Percentiles rank a stretch among this genome's conserved stretches.
phyloP scores from a whole-genome alignment of 2,329 filamentous ascomycete species.

The Bipolaris victoriae region DNA sequence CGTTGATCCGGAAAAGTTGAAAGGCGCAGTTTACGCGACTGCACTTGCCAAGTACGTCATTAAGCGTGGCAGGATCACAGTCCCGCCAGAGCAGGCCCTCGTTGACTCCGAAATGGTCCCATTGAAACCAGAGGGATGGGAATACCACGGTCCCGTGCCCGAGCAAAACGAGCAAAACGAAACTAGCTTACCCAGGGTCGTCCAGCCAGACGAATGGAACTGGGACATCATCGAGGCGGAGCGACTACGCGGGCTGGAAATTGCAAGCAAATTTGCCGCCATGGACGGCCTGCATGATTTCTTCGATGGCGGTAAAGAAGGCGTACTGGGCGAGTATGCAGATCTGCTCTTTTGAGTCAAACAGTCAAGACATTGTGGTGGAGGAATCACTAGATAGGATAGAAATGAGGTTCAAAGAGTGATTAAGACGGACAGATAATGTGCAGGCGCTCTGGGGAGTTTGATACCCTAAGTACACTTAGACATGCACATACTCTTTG shows the following conservation, averaged over 20 bases:
- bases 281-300: constrained; percentile 62
- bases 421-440: too few relatives aligned
- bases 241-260: constrained; percentile 59
- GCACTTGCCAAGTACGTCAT: constrained; percentile 58
- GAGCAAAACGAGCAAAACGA: constrained; percentile 19
- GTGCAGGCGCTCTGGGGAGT: too few relatives aligned
- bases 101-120: constrained; percentile 76
- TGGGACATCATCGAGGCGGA: constrained; percentile 67
- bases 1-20: constrained; percentile 44
- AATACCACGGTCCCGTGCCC: constrained; percentile 23
- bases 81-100: constrained; percentile 80
- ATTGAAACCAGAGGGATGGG: constrained; percentile 66
- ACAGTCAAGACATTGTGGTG: background rate
- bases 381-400: background rate
- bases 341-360: constrained; percentile 38
- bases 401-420: too few relatives aligned
- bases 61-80: constrained; percentile 70
- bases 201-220: constrained; percentile 57
- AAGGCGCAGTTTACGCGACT: constrained; percentile 56
- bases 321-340: constrained; percentile 53
- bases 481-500: too few relatives aligned
- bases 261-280: constrained; percentile 61
- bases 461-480: too few relatives aligned
- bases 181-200: constrained; percentile 36
- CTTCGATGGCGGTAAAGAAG: constrained; percentile 53